phyloP scores from a whole-genome alignment of 805 yeast species.

The Yamadazyma kitorensis region DNA sequence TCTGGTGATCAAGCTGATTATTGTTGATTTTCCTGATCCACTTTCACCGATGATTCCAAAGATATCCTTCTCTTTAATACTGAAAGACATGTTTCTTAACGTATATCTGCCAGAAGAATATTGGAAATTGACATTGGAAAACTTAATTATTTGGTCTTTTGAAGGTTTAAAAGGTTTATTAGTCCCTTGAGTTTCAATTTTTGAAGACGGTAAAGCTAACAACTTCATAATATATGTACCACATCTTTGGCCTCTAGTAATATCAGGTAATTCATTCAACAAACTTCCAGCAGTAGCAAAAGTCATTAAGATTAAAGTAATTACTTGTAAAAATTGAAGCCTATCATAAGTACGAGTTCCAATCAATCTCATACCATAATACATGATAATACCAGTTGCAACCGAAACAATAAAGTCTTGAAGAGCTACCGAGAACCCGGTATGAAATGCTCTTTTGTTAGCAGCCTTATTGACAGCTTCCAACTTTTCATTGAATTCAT shows the following conservation, averaged over 20 bases:
- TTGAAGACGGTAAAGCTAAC: slow-evolving; percentile 28
- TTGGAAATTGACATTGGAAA: slow-evolving; percentile 47
- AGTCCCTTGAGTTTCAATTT: slow-evolving; percentile 37
- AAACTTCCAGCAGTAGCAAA: slow-evolving; percentile 59
- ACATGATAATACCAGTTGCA: slow-evolving; percentile 72
- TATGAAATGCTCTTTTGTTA: slow-evolving; percentile 48
- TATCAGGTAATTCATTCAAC: slow-evolving; percentile 69
- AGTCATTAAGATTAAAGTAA: slow-evolving; percentile 72
- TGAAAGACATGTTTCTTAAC: slow-evolving; percentile 42
- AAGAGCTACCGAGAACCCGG: slow-evolving; percentile 67
- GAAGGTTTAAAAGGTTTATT: slow-evolving; percentile 19
- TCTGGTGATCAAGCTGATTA: slow-evolving; percentile 54
- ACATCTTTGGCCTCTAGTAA: slow-evolving; percentile 76
- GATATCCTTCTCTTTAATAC: slow-evolving; percentile 44
- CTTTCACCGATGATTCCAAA: slow-evolving; percentile 80
- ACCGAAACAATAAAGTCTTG: slow-evolving; percentile 51
- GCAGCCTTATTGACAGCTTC: slow-evolving; percentile 39
- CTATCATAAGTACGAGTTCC: slow-evolving; percentile 53
- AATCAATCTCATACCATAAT: slow-evolving; percentile 76
- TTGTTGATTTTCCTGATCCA: slow-evolving; percentile 90
- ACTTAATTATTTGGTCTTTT: slow-evolving; percentile 26
- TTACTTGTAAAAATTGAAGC: slow-evolving; percentile 61
- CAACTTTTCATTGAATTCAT: slow-evolving; percentile 31
- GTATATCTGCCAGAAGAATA: slow-evolving; percentile 37
- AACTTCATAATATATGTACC: slow-evolving; percentile 49